Evolutionary conservation across 208 protist genomes (phyloP).

Genomic region (Wallacemonas sp.): DNA sequence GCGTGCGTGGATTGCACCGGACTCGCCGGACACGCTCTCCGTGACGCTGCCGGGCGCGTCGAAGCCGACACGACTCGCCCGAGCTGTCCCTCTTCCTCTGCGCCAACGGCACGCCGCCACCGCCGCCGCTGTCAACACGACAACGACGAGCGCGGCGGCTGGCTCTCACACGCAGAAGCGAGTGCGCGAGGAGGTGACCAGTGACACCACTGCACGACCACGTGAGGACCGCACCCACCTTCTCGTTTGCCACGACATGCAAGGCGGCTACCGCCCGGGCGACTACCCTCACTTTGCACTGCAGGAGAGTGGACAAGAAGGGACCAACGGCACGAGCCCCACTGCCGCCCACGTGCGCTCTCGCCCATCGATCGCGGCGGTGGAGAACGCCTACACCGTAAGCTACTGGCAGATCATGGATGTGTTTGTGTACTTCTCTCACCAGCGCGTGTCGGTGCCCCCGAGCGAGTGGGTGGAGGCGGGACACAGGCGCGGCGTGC

Average conservation of each 20-base stretch:
- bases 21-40: neutral
- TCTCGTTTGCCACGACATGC: conserved; percentile 85
- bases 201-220: neutral
- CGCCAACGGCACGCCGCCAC: conserved; percentile 7
- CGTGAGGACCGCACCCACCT: conserved; percentile 21
- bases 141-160: neutral
- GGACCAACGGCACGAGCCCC: neutral
- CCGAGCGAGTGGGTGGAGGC: conserved; percentile 77
- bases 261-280: conserved; percentile 51
- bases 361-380: neutral
- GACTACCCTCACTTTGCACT: conserved; percentile 42
- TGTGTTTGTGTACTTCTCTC: conserved; percentile 90
- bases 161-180: conserved; percentile 3
- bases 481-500: conserved; percentile 78
- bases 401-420: conserved; percentile 75
- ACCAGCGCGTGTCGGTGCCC: conserved; percentile 79
- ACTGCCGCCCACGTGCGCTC: neutral
- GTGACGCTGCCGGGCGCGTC: neutral
- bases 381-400: conserved; percentile 55
- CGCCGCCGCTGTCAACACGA: neutral
- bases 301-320: conserved; percentile 2
- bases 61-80: too few species aligned
- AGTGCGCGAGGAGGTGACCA: neutral
- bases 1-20: neutral
- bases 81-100: conserved; percentile 1